Evolutionary conservation across 805 yeast genomes (phyloP).

Genomic region (Metschnikowia borealis): DNA sequence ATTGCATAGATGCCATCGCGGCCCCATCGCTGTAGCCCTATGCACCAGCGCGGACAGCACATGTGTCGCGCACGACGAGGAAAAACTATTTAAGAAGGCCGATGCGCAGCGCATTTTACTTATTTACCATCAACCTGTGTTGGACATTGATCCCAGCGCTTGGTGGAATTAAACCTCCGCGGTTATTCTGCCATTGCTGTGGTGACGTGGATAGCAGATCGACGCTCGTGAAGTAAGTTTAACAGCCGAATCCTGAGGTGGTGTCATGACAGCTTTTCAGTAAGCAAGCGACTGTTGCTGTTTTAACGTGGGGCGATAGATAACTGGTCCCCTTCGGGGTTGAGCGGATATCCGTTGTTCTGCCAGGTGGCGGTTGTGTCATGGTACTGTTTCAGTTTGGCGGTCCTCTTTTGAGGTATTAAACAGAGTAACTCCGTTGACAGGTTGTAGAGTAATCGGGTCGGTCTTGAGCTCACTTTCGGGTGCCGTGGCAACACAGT

Average conservation of each 20-base stretch:
- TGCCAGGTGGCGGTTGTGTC: conserved; percentile 20
- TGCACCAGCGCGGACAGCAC: not conserved
- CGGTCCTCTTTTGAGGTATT: conserved; percentile 37
- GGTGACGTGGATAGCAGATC: conserved; percentile 50
- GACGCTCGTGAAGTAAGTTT: conserved; percentile 71
- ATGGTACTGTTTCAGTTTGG: not conserved
- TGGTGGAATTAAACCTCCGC: conserved; percentile 25
- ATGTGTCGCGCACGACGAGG: not conserved
- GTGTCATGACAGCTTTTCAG: conserved; percentile 44
- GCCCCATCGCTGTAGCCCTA: conserved; percentile 2
- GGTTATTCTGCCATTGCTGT: conserved; percentile 29
- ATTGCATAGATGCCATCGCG: not conserved
- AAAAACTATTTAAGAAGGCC: conserved; percentile 1
- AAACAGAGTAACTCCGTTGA: conserved; percentile 96
- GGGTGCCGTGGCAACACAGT: conserved; percentile 24
- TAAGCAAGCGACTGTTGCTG: conserved; percentile 20
- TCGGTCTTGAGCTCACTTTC: conserved; percentile 56
- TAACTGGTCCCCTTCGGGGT: conserved; percentile 45
- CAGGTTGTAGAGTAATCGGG: conserved; percentile 80
- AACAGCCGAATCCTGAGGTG: conserved; percentile 37
- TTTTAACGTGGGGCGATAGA: conserved; percentile 8
- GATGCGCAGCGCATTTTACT: conserved; percentile 6
- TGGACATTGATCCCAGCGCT: conserved; percentile 42
- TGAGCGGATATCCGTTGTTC: conserved; percentile 42
- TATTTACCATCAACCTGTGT: conserved; percentile 47